These are phyloP conservation scores for Ophiorrhiza pumila DNA, from an alignment of 257 asterid species.

Conservation along the genomic window DNA sequence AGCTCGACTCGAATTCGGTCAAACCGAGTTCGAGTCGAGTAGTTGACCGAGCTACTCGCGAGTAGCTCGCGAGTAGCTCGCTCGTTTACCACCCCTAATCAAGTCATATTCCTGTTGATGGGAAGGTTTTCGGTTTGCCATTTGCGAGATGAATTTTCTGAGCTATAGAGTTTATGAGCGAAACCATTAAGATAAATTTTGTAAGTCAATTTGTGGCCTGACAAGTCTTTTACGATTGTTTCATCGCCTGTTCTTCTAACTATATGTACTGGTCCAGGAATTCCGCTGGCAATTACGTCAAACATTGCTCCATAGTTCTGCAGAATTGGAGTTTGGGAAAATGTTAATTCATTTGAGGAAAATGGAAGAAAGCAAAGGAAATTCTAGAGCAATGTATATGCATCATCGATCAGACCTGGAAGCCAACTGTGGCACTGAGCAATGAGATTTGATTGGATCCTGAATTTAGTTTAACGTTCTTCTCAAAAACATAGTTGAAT, in stretches of 20 bases:
- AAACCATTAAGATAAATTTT: slow-evolving; percentile 50
- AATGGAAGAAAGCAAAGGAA: too few relatives aligned
- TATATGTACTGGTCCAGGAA: slow-evolving; percentile 58
- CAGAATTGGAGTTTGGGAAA: too few relatives aligned
- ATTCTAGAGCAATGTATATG: too few relatives aligned
- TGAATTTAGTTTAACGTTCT: slow-evolving; percentile 28
- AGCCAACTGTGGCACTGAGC: slow-evolving; percentile 67
- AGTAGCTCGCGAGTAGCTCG: too few relatives aligned
- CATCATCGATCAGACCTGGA: slow-evolving; percentile 34
- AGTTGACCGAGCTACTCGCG: too few relatives aligned
- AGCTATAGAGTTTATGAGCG: slow-evolving; percentile 4
- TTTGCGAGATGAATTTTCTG: slow-evolving; percentile 11
- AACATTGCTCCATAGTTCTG: slow-evolving; percentile 60
- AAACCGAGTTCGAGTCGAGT: too few relatives aligned
- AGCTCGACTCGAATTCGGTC: too few relatives aligned
- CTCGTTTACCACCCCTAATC: too few relatives aligned
- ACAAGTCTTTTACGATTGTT: slow-evolving; percentile 46
- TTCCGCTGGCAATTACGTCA: slow-evolving; percentile 37
- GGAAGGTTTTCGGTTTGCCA: slow-evolving; percentile 49
- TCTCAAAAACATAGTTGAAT: slow-evolving; percentile 31
- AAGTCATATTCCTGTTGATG: slow-evolving; percentile 38
- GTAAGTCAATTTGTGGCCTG: slow-evolving; percentile 56
- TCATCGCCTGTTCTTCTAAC: slow-evolving; percentile 50
- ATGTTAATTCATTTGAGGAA: too few relatives aligned
- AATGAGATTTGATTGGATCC: slow-evolving; percentile 55